phyloP scores from a whole-genome alignment of 345 rosid genomes.

The Syzygium grande region DNA sequence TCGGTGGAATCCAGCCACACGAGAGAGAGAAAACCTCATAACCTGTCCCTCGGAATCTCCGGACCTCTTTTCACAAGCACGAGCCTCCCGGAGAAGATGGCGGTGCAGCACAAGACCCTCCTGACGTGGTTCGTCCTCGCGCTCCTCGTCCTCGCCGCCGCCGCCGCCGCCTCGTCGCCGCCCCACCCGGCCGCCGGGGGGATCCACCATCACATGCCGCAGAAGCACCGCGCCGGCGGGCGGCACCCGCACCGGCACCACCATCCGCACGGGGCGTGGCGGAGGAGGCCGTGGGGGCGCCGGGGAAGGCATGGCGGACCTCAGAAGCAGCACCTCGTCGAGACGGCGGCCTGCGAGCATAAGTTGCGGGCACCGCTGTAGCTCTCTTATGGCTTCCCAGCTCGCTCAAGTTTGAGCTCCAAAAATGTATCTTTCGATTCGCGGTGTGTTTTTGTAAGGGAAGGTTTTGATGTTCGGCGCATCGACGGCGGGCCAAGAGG shows the following conservation, averaged over 20 bases:
- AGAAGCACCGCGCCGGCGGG: background rate
- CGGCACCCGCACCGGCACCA: background rate
- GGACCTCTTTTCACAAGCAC: background rate
- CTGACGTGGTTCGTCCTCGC: background rate
- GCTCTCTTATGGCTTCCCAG: background rate
- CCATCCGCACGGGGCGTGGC: background rate
- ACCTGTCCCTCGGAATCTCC: background rate
- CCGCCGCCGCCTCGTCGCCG: background rate
- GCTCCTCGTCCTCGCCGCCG: background rate
- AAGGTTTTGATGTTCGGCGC: background rate
- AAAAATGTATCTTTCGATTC: background rate
- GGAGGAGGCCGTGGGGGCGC: background rate
- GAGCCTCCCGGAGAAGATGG: background rate
- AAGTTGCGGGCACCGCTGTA: background rate
- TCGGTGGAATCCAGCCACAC: background rate
- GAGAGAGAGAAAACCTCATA: background rate
- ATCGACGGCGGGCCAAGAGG: background rate
- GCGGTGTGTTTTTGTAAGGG: background rate
- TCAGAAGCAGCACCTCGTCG: constrained; percentile 8
- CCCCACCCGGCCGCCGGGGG: background rate
- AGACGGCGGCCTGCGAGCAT: background rate
- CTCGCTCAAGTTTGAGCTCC: background rate
- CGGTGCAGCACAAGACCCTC: background rate
- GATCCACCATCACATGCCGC: background rate
- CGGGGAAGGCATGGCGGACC: constrained; percentile 19